Percentiles rank a stretch among this genome's conserved stretches.
These are phyloP conservation scores for Phytophthora aleatoria DNA, from an alignment of 352 stramenopile genomes.

Conservation along the genomic window DNA sequence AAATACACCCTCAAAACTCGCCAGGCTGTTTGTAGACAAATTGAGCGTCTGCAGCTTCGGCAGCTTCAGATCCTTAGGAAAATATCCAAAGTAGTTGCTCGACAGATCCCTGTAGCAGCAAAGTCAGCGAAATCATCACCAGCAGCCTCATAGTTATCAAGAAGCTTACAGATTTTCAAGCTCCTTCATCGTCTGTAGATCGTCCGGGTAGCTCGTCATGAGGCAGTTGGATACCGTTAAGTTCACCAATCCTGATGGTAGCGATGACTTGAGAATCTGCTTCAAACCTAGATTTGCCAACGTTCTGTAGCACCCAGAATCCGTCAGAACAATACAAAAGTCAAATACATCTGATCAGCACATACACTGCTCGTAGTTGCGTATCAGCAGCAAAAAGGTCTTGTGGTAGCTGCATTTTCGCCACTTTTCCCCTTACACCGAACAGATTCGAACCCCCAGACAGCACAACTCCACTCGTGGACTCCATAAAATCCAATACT, in stretches of 20 bases:
- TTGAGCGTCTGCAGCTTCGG: conserved; percentile 50
- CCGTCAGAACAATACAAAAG: conserved; percentile 1
- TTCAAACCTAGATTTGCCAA: conserved; percentile 61
- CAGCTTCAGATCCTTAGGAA: conserved; percentile 48
- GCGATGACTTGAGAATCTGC: conserved; percentile 44
- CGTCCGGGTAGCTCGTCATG: conserved; percentile 50
- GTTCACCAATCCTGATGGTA: conserved; percentile 43
- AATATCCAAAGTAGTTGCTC: conserved; percentile 65
- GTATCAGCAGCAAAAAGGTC: conserved; percentile 39
- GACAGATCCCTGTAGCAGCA: conserved; percentile 55
- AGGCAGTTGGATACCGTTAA: conserved; percentile 69
- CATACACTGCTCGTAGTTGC: conserved; percentile 51
- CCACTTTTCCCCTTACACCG: conserved; percentile 54
- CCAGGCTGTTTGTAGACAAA: conserved; percentile 57
- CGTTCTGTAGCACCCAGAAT: conserved; percentile 24
- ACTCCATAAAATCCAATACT: conserved; percentile 39
- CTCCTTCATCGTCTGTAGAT: conserved; percentile 50
- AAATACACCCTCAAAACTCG: conserved; percentile 46
- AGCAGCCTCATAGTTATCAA: background rate
- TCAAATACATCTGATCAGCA: conserved; percentile 1
- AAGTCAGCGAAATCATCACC: background rate
- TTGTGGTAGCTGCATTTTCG: conserved; percentile 37
- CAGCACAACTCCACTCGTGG: conserved; percentile 41
- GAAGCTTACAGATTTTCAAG: conserved; percentile 51
- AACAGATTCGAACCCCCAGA: conserved; percentile 51